phyloP scores from a whole-genome alignment of 2,329 filamentous ascomycete genomes.

The Beauveria sp. region DNA sequence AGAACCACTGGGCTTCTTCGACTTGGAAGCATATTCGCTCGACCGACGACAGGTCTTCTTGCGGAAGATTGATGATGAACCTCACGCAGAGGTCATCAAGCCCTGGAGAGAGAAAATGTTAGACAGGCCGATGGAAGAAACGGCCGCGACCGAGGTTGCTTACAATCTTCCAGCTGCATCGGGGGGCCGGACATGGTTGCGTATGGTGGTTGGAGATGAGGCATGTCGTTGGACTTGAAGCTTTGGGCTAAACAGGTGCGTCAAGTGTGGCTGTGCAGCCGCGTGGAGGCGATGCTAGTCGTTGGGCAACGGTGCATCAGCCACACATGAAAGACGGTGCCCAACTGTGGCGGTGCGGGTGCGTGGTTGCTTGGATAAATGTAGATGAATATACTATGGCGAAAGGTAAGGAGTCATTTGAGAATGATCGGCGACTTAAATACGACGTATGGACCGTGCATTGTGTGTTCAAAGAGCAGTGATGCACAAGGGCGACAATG shows the following conservation, averaged over 20 bases:
- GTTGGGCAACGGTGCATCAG: background rate
- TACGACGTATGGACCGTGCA: no score
- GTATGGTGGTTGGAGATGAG: conserved; percentile 18
- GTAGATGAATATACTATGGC: background rate
- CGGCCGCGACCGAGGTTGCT: conserved; percentile 19
- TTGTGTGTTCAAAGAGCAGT: background rate
- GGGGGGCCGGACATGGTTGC: conserved; percentile 66
- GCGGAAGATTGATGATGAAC: conserved; percentile 94
- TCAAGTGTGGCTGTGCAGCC: conserved; percentile 9
- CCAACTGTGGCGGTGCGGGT: conserved; percentile 4
- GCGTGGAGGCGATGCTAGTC: background rate
- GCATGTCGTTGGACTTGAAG: background rate
- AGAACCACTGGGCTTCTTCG: conserved; percentile 99
- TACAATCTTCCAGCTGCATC: conserved; percentile 88
- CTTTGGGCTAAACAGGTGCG: conserved; percentile 1
- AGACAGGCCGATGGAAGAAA: background rate
- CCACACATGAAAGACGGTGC: background rate
- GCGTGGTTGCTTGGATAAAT: background rate
- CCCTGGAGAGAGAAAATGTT: conserved; percentile 44
- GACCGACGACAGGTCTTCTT: conserved; percentile 81
- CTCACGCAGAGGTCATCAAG: conserved; percentile 96
- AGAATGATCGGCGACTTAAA: no score
- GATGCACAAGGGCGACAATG: background rate
- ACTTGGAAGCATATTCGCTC: conserved; percentile 97
- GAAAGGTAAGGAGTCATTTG: background rate